A percentile compares a stretch with the other conserved stretches of the same genome.
Conservation (phyloP, 495 filamentous ascomycete genomes). For the Lineolata rhizophorae region DNA sequence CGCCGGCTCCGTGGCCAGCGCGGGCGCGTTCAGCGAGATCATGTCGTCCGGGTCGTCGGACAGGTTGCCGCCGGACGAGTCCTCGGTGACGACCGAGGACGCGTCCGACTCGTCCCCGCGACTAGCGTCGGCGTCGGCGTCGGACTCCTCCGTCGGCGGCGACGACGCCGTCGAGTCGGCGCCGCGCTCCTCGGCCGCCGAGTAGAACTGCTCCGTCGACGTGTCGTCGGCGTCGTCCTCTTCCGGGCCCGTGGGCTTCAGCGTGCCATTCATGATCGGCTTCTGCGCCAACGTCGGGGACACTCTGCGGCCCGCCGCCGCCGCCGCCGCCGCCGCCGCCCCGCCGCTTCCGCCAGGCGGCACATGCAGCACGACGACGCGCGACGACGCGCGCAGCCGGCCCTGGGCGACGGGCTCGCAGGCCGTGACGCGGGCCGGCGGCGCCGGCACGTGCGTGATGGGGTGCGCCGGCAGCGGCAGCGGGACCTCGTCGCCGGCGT, state of each 20-base stretch:
- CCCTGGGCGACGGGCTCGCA: slow-evolving; percentile 73
- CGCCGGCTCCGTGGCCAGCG: slow-evolving; percentile 39
- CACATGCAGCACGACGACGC: slow-evolving; percentile 45
- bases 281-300: slow-evolving; percentile 17
- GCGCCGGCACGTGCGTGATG: slow-evolving; percentile 64
- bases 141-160: slow-evolving; percentile 19
- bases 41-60: slow-evolving; percentile 21
- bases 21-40: slow-evolving; percentile 63
- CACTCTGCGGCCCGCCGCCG: too few relatives aligned
- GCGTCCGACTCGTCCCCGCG: background rate
- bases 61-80: slow-evolving; percentile 13
- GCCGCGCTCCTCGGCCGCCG: slow-evolving; percentile 57
- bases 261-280: too few relatives aligned
- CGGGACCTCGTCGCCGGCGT: slow-evolving; percentile 63
- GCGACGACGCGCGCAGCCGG: slow-evolving; percentile 42
- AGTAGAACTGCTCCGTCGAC: slow-evolving; percentile 72
- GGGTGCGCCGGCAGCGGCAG: slow-evolving; percentile 70
- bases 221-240: slow-evolving; percentile 63
- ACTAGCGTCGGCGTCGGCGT: slow-evolving; percentile 10
- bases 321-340: too few relatives aligned
- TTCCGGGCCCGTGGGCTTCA: too few relatives aligned
- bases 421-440: slow-evolving; percentile 41
- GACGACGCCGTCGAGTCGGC: slow-evolving; percentile 27
- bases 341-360: slow-evolving; percentile 21
- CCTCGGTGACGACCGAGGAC: background rate